Conservation (phyloP, 768 basidiomycete genomes). For the Boletus fagicola region DNA sequence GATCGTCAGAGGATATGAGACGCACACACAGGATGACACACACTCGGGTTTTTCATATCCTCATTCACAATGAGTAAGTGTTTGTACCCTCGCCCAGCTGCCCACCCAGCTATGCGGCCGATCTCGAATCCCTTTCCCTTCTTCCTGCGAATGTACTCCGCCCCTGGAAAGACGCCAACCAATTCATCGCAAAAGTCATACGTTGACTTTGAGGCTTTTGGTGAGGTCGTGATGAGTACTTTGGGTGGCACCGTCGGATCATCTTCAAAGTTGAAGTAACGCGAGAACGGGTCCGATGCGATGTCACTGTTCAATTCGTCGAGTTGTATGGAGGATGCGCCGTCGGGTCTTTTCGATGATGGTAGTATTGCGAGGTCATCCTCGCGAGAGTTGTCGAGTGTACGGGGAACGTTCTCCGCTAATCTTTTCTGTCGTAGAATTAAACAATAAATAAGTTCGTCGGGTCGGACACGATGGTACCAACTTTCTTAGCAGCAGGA, state of each 20-base stretch:
- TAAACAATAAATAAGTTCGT: neutral
- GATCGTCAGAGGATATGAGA: conserved; percentile 6
- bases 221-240: conserved; percentile 87
- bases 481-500: conserved; percentile 75
- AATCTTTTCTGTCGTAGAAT: conserved; percentile 67
- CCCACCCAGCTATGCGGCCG: conserved; percentile 91
- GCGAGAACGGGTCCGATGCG: conserved; percentile 72
- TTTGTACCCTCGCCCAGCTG: conserved; percentile 81
- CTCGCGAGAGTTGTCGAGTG: conserved; percentile 91
- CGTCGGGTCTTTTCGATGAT: conserved; percentile 29
- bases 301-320: conserved; percentile 69
- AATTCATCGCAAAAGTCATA: conserved; percentile 94
- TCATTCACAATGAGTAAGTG: conserved; percentile 94
- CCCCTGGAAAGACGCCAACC: conserved; percentile 85
- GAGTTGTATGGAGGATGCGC: conserved; percentile 38
- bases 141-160: conserved; percentile 82
- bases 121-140: conserved; percentile 90
- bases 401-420: conserved; percentile 82
- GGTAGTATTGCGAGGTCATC: conserved; percentile 55
- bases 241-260: conserved; percentile 78
- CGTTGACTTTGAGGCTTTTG: conserved; percentile 82
- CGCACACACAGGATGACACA: conserved; percentile 32
- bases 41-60: conserved; percentile 91
- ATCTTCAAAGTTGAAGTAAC: conserved; percentile 67
- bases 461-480: conserved; percentile 18